These are phyloP conservation scores for Penicillium sp. DNA, from an alignment of 2,329 filamentous ascomycete genomes.

Conservation along the genomic window DNA sequence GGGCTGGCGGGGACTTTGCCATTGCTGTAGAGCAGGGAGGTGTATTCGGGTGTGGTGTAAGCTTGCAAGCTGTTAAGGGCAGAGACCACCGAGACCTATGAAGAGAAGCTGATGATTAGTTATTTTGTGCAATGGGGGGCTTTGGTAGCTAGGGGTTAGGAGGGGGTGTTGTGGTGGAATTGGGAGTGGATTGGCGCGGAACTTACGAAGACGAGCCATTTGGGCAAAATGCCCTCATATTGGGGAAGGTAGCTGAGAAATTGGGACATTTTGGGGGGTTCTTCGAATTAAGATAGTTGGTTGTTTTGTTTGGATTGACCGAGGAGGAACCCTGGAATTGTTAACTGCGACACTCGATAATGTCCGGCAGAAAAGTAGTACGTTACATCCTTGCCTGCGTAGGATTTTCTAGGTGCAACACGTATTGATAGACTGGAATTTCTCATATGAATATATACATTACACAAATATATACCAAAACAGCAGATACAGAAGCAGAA, in stretches of 20 bases:
- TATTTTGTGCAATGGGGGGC: constrained; percentile 3
- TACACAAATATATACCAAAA: no score
- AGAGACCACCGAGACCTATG: constrained; percentile 71
- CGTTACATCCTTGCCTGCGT: not conserved
- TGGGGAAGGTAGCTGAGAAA: constrained; percentile 36
- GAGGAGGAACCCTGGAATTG: no score
- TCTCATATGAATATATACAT: no score
- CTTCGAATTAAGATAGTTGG: not conserved
- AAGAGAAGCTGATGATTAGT: not conserved
- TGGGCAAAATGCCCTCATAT: constrained; percentile 56
- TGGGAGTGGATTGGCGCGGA: not conserved
- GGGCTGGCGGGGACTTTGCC: constrained; percentile 64
- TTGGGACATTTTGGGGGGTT: constrained; percentile 25
- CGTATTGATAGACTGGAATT: no score
- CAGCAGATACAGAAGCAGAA: not conserved
- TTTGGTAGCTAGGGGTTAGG: not conserved
- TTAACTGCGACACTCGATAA: not conserved
- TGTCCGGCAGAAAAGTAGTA: not conserved
- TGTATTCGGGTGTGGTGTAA: constrained; percentile 76
- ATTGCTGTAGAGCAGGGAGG: constrained; percentile 74
- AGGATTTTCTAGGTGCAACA: not conserved
- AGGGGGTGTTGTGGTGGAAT: not conserved
- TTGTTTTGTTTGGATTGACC: no score
- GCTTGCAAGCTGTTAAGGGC: constrained; percentile 82
- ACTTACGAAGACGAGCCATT: constrained; percentile 65